A percentile compares a stretch with the other conserved stretches of the same genome.
Evolutionary conservation across 306 rosid species (phyloP).

Genomic region (Dalbergia cultrata): DNA sequence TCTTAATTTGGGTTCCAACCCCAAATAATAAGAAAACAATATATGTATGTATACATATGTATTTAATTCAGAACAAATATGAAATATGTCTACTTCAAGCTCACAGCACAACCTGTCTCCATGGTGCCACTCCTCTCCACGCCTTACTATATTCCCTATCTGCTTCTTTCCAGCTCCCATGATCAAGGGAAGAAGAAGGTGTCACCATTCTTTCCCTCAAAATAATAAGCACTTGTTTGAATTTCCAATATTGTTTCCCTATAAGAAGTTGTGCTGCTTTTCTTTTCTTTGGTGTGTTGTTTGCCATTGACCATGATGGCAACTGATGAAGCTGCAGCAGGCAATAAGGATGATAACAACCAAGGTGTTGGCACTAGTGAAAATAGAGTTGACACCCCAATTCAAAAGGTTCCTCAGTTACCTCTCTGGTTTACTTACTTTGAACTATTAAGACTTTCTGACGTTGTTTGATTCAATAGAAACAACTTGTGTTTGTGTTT

Average conservation of each 20-base stretch:
- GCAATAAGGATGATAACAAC: neutral
- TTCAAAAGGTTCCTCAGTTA: slow-evolving; percentile 42
- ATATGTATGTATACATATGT: neutral
- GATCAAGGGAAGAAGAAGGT: slow-evolving; percentile 30
- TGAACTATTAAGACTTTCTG: neutral
- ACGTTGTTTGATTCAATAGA: slow-evolving; percentile 1
- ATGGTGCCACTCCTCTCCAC: slow-evolving; percentile 49
- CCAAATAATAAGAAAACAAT: neutral
- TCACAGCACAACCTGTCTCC: slow-evolving; percentile 48
- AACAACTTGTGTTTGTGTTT: neutral
- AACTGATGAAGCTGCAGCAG: slow-evolving; percentile 21
- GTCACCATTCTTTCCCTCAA: neutral
- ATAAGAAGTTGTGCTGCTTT: slow-evolving; percentile 19
- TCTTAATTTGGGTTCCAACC: slow-evolving; percentile 1
- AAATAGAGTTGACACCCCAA: slow-evolving; percentile 35
- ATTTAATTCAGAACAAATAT: slow-evolving; percentile 37
- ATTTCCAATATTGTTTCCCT: slow-evolving; percentile 28
- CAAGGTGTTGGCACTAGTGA: slow-evolving; percentile 22
- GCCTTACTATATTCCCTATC: slow-evolving; percentile 42
- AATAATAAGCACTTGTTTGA: neutral
- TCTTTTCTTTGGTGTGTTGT: slow-evolving; percentile 41
- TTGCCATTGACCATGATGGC: slow-evolving; percentile 44
- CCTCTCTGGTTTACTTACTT: neutral
- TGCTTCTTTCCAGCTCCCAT: slow-evolving; percentile 32
- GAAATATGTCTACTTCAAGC: slow-evolving; percentile 50